Evolutionary conservation across 257 asterid species (phyloP), one percentile per base, ranked within the genome.

Genomic region (Plantago major): DNA sequence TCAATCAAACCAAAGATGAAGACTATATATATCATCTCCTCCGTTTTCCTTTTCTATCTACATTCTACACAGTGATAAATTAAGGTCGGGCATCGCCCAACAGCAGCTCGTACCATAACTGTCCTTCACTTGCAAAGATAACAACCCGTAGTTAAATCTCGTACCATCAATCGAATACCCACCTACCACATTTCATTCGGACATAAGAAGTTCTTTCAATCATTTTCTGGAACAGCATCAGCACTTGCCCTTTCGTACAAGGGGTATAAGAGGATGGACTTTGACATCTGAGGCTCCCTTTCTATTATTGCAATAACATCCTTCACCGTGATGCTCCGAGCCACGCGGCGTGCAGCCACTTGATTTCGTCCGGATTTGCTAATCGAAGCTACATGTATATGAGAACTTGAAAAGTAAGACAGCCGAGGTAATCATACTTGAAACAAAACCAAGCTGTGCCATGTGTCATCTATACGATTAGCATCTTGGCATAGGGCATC

Each of bases 281-380:
- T 92, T 0, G 95, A 84, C 94, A 86, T 89, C 30, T 88, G 99
- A 62, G 97, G 95, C 75, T 92, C 99, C 70, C 97, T 86, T 74
- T 92, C 96, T 46, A 92, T 65, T n/a, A 83, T 78, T 3, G 86
- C 84, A 42, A 89, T 83, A 73, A 92, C 88, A 74, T 92, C 99
- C 70, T 86, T 89, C 15, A 82, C 79, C 13, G 91, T 74, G 49
- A 86, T 74, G 74, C 85, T 82, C 43, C 93, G 80, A 18, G 73
- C 81, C 48, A 81, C 86, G 49, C 78, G 87, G 3, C 85, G 76
- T 11, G 71, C 70, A 11, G 59, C 66, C 1, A 63, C 83, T 77
- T 82, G 97, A 65, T 80, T 74, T 76, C 86, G 80, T 63, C 86
- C 95, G 17, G 60, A 81, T 83, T 77, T 82, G 62, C 87, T 76